phyloP scores from a whole-genome alignment of 805 yeast species.

The Candida ficus region DNA sequence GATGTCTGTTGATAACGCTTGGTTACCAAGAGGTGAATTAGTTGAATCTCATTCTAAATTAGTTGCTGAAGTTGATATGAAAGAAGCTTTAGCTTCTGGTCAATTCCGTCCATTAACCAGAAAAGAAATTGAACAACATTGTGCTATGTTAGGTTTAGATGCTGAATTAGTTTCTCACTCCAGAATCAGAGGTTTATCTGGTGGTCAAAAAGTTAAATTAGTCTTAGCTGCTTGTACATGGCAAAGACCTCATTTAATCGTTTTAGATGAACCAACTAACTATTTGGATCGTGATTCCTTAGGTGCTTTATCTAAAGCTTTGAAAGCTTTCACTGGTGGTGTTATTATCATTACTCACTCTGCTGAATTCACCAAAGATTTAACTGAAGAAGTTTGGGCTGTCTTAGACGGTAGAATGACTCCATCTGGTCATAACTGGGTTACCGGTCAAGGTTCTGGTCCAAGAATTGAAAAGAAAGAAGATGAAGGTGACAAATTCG shows the following conservation, averaged over 20 bases:
- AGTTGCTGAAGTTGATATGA: slow-evolving; percentile 99
- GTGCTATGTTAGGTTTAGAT: slow-evolving; percentile 97
- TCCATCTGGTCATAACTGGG: slow-evolving; percentile 99
- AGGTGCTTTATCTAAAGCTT: slow-evolving; percentile 98
- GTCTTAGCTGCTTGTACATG: slow-evolving; percentile 99
- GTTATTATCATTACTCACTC: slow-evolving; percentile 99
- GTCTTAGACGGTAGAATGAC: slow-evolving; percentile 97
- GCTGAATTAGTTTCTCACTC: slow-evolving; percentile 99
- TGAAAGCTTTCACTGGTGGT: slow-evolving; percentile 99
- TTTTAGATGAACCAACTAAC: slow-evolving; percentile 99
- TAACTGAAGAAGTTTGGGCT: slow-evolving; percentile 99
- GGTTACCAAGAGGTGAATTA: slow-evolving; percentile 99
- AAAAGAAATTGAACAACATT: slow-evolving; percentile 99
- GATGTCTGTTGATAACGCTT: slow-evolving; percentile 99
- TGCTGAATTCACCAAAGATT: slow-evolving; percentile 99
- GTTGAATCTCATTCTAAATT: slow-evolving; percentile 96
- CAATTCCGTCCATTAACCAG: slow-evolving; percentile 99
- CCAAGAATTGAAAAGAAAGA: slow-evolving; percentile 98
- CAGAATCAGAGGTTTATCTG: slow-evolving; percentile 99
- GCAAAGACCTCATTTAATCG: slow-evolving; percentile 99
- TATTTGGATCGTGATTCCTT: slow-evolving; percentile 98
- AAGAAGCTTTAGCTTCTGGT: slow-evolving; percentile 99
- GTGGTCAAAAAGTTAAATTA: slow-evolving; percentile 99
- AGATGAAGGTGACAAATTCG: slow-evolving; percentile 95
- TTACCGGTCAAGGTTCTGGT: slow-evolving; percentile 99